These are phyloP conservation scores for Citrus trifoliata DNA, from an alignment of 345 rosid genomes.

Conservation along the genomic window DNA sequence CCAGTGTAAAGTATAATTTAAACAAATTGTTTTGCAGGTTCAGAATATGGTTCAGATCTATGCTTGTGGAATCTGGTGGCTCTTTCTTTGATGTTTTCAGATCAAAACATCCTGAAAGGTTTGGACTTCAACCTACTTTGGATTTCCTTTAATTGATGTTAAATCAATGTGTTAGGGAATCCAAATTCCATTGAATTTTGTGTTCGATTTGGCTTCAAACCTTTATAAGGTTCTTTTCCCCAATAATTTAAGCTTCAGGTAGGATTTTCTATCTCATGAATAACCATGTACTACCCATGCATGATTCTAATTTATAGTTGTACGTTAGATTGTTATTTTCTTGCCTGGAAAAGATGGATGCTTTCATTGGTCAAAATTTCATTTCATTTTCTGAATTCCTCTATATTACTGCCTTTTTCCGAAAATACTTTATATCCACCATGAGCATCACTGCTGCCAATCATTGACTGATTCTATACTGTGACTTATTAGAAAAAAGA, in stretches of 20 bases:
- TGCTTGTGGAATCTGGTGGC: conserved; percentile 69
- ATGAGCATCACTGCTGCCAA: neutral
- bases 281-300: neutral
- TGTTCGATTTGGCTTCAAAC: neutral
- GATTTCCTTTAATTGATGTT: neutral
- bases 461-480: neutral
- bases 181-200: neutral
- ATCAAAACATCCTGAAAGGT: conserved; percentile 86
- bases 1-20: neutral
- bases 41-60: conserved; percentile 86
- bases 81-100: conserved; percentile 75
- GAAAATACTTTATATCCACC: neutral
- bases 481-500: neutral
- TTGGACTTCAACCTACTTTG: conserved; percentile 4
- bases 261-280: neutral
- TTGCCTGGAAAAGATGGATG: neutral
- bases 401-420: too few species aligned
- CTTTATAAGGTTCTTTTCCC: neutral
- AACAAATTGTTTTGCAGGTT: conserved; percentile 41
- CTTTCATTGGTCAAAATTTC: neutral
- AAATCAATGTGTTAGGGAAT: neutral
- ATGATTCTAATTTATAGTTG: neutral
- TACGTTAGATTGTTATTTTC: neutral
- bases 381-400: neutral
- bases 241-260: neutral